phyloP scores from a whole-genome alignment of 768 basidiomycete genomes.

The Amanita inopinata region DNA sequence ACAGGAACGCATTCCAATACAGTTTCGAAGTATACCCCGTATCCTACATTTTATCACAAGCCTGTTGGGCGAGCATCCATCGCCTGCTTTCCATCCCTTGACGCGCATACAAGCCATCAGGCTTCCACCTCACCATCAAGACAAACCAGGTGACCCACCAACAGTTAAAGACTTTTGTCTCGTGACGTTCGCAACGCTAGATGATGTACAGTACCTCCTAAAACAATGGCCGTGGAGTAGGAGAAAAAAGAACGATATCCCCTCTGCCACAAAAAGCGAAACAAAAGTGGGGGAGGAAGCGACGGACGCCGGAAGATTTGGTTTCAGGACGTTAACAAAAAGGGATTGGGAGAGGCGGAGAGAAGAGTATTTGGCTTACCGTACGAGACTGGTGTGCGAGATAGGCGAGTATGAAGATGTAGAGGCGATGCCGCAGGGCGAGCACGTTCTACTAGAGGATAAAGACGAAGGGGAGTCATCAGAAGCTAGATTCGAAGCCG shows the following conservation, averaged over 20 bases:
- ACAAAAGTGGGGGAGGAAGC: constrained; percentile 24
- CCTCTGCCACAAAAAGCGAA: not conserved
- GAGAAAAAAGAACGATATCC: not conserved
- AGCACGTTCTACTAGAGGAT: constrained; percentile 1
- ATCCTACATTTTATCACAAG: constrained; percentile 35
- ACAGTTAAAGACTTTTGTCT: constrained; percentile 73
- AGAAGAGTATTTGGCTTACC: constrained; percentile 60
- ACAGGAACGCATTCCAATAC: constrained; percentile 63
- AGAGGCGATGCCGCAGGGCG: not conserved
- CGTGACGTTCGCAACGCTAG: constrained; percentile 36
- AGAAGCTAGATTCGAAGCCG: not conserved
- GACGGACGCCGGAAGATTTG: constrained; percentile 44
- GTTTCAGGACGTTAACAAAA: constrained; percentile 50
- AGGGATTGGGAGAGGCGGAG: constrained; percentile 53
- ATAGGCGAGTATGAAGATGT: constrained; percentile 26
- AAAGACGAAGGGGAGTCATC: not conserved
- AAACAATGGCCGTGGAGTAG: constrained; percentile 55
- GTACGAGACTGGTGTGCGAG: constrained; percentile 41
- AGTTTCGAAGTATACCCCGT: constrained; percentile 40
- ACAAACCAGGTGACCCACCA: constrained; percentile 42
- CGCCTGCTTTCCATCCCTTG: constrained; percentile 1
- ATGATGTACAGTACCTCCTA: constrained; percentile 34
- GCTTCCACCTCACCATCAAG: constrained; percentile 56
- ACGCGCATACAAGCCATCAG: constrained; percentile 40
- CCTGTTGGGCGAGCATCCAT: constrained; percentile 20